Base-by-base conservation (phyloP, 1,139 yeast genomes). In the Geotrichum reessii region DNA sequence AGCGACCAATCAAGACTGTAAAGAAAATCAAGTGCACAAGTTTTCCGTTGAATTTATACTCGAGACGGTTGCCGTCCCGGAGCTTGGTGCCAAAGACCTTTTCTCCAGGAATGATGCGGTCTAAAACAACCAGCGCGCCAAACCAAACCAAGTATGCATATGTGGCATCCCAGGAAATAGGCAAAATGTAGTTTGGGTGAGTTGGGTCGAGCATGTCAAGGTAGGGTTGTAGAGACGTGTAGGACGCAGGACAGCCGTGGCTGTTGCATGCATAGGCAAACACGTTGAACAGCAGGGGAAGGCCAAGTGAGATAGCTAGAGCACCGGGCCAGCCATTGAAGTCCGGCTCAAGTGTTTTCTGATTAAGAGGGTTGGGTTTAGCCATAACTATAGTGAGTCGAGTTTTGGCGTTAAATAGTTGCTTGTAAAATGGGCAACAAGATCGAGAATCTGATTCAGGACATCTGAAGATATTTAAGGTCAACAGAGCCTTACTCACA, bases 241-340 rank as follows among this genome's bases (percentile, higher is more conserved):
- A 65, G 5, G 65, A 58, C 2, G 63, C 68, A 6, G 75, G 71
- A 57, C 78, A 72, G 0, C 74, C 73, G 21, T 68, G 53, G 14
- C 64, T 71, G 53, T 74, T 74, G 62, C 78, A 73, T 14, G 66
- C 62, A 58, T 86, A 78, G 59, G 83, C 85, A 61, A 92, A 77
- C 14, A 79, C 72, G 19, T 84, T 73, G 46, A 87, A 77, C 14
- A 89, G 75, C 0, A 78, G 52, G 0, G 97, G 97, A 40, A 93
- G 77, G 0, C 86, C 86, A 1, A 83, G 24, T 0, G 93, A 76
- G 57, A 93, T 82, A 5, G 78, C 80, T 3, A 83, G 53, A 0
- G 95, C 90, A 2, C 99, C 99, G 0, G 81, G 72, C 8, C 81
- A 73, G 0, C 99, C 99, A 42, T 80, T 78, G 72, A 93, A 93